Evolutionary conservation across 805 yeast species (phyloP).

Genomic region (Wickerhamiella sergipiensis): DNA sequence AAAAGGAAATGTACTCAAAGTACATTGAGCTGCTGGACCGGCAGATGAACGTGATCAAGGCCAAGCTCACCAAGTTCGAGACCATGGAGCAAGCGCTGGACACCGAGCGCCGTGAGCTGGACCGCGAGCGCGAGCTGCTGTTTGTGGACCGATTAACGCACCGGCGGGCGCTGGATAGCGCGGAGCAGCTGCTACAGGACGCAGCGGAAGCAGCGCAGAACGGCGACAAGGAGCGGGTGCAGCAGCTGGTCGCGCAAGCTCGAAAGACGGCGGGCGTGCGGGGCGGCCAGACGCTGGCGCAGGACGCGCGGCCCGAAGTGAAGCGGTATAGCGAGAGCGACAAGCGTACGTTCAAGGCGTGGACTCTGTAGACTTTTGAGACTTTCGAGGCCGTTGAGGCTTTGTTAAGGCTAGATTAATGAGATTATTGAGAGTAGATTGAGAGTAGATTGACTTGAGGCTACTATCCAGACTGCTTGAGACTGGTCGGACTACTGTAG

Average conservation of each 20-base stretch:
- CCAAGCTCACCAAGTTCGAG: conserved; percentile 53
- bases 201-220: conserved; percentile 28
- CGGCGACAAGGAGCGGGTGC: conserved; percentile 15
- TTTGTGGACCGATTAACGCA: conserved; percentile 60
- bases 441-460: no score
- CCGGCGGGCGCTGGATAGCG: conserved; percentile 42
- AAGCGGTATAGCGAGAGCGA: conserved; percentile 48
- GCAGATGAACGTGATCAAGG: conserved; percentile 59
- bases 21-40: conserved; percentile 53
- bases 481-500: no score
- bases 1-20: conserved; percentile 37
- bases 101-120: conserved; percentile 31
- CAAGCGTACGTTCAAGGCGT: conserved; percentile 34
- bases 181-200: conserved; percentile 38
- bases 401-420: no score
- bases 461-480: no score
- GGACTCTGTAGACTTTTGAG: not conserved
- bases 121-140: conserved; percentile 28
- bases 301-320: conserved; percentile 26
- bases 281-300: conserved; percentile 9
- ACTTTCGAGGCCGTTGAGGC: no score
- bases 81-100: conserved; percentile 46
- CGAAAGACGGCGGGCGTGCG: conserved; percentile 1
- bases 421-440: no score
- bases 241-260: conserved; percentile 17